Base-by-base conservation (phyloP, 805 yeast genomes). In the Myxozyma mucilagina region DNA sequence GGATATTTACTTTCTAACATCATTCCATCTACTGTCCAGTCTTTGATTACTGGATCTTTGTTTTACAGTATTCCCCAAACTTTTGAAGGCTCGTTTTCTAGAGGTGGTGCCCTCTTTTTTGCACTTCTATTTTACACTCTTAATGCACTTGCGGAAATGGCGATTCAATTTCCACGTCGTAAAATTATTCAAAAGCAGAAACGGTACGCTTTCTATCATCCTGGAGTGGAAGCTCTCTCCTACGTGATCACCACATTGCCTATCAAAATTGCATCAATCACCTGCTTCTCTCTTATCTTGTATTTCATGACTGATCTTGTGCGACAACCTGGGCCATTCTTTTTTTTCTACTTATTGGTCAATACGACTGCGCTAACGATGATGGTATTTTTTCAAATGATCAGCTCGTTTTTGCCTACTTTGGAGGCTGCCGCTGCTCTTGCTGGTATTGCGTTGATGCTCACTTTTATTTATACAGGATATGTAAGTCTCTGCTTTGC, bases 71-170 rank as follows among this genome's bases (percentile, higher is more conserved):
- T 84, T 20, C 80, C 85, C 1, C 72, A 75, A 1, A 60, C 75
- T 24, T 85, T 87, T 0, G 53, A 68, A 8, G 86, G 87, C 52
- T 83, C 87, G 1, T 87, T 84, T 68, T 64, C 86, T 9, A 78
- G 90, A 64, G 86, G 87, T 58, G 84, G 90, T 44, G 80, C 85
- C 49, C 75, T 87, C 79, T 88, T 87, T 74, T 86, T 86, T 65
- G 66, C 74, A 34, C 73, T 78, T 42, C 69, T 80, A 61, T 78
- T 78, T 70, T 50, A 38, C 36, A 50, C 54, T 6, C 45, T 50
- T 29, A 78, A 78, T 66, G 77, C 83, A 10, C 76, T 81, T 61
- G 71, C 80, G 61, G 84, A 80, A 68, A 78, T 80, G 59, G 71
- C 78, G 53, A 63, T 75, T 29, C 69, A 76, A 32, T 81, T 72